Conservation (phyloP, 1,139 yeast species). For the Candida sanyaensis region DNA sequence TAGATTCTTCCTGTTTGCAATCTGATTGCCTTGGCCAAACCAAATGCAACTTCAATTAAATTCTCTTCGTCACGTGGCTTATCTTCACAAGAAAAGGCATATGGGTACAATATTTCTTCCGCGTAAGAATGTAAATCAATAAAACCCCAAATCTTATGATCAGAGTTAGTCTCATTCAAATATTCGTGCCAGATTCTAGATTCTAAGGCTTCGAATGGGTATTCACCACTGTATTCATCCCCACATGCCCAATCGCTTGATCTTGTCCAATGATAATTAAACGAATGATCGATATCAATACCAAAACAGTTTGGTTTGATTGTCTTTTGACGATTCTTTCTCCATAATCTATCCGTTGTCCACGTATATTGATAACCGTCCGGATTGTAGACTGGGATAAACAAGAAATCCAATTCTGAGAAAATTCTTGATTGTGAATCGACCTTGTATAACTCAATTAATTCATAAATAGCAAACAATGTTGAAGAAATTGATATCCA, state of each 20-base stretch:
- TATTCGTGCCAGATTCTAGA: slow-evolving; percentile 64
- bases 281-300: slow-evolving; percentile 84
- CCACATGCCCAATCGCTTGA: slow-evolving; percentile 75
- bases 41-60: slow-evolving; percentile 77
- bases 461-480: slow-evolving; percentile 58
- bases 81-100: slow-evolving; percentile 74
- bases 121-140: slow-evolving; percentile 84
- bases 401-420: slow-evolving; percentile 60
- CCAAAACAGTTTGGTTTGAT: slow-evolving; percentile 70
- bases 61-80: slow-evolving; percentile 81
- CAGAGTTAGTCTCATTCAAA: slow-evolving; percentile 57
- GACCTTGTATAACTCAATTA: slow-evolving; percentile 53
- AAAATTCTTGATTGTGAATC: slow-evolving; percentile 39
- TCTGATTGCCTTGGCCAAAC: slow-evolving; percentile 73
- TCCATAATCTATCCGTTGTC: slow-evolving; percentile 80
- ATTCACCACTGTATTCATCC: slow-evolving; percentile 78
- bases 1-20: slow-evolving; percentile 62
- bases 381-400: slow-evolving; percentile 84
- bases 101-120: slow-evolving; percentile 80
- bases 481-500: slow-evolving; percentile 82
- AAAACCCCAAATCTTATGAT: slow-evolving; percentile 71
- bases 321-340: slow-evolving; percentile 84
- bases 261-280: slow-evolving; percentile 70
- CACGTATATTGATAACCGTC: slow-evolving; percentile 89
- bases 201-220: slow-evolving; percentile 77